A percentile compares a stretch with the other conserved stretches of the same genome.
Evolutionary conservation across 1,284 basidiomycete species (phyloP).

Genomic region (Apiotrichum veenhuisii): DNA sequence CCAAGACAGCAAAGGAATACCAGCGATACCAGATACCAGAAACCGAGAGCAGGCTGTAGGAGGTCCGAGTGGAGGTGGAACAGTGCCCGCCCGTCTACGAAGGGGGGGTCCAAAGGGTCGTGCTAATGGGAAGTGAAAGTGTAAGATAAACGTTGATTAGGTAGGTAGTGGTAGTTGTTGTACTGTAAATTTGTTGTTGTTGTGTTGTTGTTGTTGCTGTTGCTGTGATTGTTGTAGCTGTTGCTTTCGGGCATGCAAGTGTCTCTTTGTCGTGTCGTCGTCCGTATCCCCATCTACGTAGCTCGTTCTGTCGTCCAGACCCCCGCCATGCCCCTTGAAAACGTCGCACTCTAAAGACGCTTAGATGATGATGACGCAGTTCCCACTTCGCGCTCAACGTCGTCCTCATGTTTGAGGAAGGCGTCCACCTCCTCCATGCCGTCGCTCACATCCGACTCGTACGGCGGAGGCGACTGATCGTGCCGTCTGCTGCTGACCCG

Average conservation of each 20-base stretch:
- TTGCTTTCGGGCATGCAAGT: too few species aligned
- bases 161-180: not conserved
- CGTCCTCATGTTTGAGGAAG: constrained; percentile 23
- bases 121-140: not conserved
- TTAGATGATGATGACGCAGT: not conserved
- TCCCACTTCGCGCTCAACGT: not conserved
- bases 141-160: too few species aligned
- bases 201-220: too few species aligned
- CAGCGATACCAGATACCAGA: not conserved
- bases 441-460: constrained; percentile 5
- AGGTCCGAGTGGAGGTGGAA: too few species aligned
- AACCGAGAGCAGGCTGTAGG: not conserved
- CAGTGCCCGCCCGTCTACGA: too few species aligned
- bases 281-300: too few species aligned
- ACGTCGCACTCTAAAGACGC: not conserved
- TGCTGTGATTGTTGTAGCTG: too few species aligned
- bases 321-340: not conserved
- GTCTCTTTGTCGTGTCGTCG: too few species aligned
- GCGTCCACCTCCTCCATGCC: constrained; percentile 36
- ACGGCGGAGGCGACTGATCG: constrained; percentile 7
- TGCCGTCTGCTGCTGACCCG: constrained; percentile 1
- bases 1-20: too few species aligned
- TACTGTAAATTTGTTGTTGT: not conserved
- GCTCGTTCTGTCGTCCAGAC: too few species aligned
- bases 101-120: too few species aligned